Evolutionary conservation across 2,329 filamentous ascomycete species (phyloP).

Genomic region (Penicillium vulpinum): DNA sequence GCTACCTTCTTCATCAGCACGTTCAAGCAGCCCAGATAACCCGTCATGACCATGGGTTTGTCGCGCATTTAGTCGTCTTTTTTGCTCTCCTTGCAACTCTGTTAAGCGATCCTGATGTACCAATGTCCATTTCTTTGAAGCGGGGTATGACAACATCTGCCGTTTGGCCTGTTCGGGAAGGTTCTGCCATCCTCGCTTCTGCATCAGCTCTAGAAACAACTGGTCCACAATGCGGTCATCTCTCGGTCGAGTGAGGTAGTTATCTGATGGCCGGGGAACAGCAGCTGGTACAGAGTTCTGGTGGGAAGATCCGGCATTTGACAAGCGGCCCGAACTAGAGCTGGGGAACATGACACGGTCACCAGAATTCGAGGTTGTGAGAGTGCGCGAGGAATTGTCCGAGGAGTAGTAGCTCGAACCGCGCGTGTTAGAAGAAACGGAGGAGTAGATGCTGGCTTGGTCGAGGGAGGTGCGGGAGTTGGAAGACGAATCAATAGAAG

Average conservation of each 20-base stretch:
- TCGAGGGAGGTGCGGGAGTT: conserved; percentile 62
- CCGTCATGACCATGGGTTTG: conserved; percentile 66
- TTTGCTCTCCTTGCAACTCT: conserved; percentile 93
- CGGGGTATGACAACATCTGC: conserved; percentile 94
- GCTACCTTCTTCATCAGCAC: conserved; percentile 90
- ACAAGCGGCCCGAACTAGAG: conserved; percentile 31
- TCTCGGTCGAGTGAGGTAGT: conserved; percentile 45
- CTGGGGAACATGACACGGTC: conserved; percentile 34
- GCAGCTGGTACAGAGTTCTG: conserved; percentile 33
- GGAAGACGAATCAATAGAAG: conserved; percentile 55
- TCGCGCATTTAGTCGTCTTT: conserved; percentile 73
- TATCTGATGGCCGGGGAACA: conserved; percentile 34
- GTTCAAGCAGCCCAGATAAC: conserved; percentile 66
- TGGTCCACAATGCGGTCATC: conserved; percentile 78
- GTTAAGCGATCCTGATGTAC: conserved; percentile 93
- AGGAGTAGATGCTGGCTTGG: conserved; percentile 65
- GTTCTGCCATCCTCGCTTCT: conserved; percentile 96
- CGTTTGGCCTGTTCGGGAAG: conserved; percentile 89
- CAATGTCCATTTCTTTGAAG: conserved; percentile 95
- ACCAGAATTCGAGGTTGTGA: conserved; percentile 39
- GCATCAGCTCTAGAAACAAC: conserved; percentile 91
- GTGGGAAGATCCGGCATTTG: conserved; percentile 32
- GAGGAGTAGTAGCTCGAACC: conserved; percentile 58
- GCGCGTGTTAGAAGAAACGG: conserved; percentile 59
- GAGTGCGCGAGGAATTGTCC: conserved; percentile 50